Conservation (phyloP, 2,329 filamentous ascomycete genomes). For the Pestalotiopsis sp. region DNA sequence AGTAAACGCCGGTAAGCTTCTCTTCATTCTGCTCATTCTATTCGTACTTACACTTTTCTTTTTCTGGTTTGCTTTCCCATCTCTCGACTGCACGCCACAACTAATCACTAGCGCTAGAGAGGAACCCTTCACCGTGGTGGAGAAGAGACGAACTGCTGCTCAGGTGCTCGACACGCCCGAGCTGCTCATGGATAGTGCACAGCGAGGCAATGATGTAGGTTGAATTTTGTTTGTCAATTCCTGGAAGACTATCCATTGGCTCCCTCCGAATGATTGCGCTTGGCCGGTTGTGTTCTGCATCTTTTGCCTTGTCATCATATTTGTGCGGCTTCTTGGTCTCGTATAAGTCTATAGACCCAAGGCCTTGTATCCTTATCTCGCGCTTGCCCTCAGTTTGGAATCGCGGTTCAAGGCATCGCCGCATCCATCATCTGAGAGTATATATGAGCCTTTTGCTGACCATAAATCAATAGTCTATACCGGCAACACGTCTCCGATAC, state of each 20-base stretch:
- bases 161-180: slow-evolving; percentile 60
- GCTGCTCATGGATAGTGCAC: slow-evolving; percentile 61
- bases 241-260: not conserved
- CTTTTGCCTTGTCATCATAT: too few species aligned
- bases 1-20: not conserved
- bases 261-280: not conserved
- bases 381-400: too few species aligned
- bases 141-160: slow-evolving; percentile 52
- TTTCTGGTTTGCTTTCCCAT: not conserved
- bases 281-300: too few species aligned
- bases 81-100: not conserved
- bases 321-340: too few species aligned
- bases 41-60: not conserved
- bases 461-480: slow-evolving; percentile 47
- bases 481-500: slow-evolving; percentile 58
- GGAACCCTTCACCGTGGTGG: slow-evolving; percentile 44
- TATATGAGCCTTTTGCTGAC: not conserved
- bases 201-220: slow-evolving; percentile 56
- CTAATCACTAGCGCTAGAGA: slow-evolving; percentile 18
- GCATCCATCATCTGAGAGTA: not conserved
- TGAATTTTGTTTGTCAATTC: not conserved
- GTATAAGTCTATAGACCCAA: too few species aligned
- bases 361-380: too few species aligned
- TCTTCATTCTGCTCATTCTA: not conserved
- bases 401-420: not conserved